These are phyloP conservation scores for Alternaria gaisen DNA, from an alignment of 2,329 filamentous ascomycete genomes.

Conservation along the genomic window DNA sequence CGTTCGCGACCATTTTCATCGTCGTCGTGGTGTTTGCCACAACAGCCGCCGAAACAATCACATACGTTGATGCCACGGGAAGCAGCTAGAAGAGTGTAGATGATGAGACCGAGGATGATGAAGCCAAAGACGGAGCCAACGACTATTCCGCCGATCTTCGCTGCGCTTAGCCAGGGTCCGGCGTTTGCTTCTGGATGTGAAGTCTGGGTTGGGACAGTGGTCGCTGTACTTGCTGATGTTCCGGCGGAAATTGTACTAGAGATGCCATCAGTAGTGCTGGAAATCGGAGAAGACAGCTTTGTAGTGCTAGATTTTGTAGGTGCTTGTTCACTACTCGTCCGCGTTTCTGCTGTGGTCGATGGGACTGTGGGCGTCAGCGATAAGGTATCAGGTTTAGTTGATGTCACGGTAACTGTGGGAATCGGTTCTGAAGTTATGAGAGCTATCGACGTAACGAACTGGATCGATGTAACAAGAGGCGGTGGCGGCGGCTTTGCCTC, in stretches of 20 bases:
- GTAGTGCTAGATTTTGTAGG: neutral
- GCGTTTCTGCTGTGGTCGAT: neutral
- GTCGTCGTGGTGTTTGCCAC: neutral
- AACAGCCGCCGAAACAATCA: constrained; percentile 10
- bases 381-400: neutral
- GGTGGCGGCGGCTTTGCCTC: neutral
- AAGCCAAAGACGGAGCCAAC: constrained; percentile 9
- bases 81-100: constrained; percentile 4
- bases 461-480: neutral
- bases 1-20: neutral
- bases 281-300: neutral
- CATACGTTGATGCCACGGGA: constrained; percentile 17
- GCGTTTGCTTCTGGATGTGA: neutral
- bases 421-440: neutral
- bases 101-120: constrained; percentile 6
- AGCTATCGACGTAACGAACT: neutral
- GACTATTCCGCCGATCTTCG: constrained; percentile 1
- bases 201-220: neutral
- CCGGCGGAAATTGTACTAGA: neutral
- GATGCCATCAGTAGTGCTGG: neutral
- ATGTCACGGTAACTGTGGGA: neutral
- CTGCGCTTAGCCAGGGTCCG: constrained; percentile 1
- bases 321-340: neutral
- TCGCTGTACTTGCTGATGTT: neutral
- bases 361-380: neutral